Conservation (phyloP, 2,329 filamentous ascomycete species). For the Fusarium avenaceum region DNA sequence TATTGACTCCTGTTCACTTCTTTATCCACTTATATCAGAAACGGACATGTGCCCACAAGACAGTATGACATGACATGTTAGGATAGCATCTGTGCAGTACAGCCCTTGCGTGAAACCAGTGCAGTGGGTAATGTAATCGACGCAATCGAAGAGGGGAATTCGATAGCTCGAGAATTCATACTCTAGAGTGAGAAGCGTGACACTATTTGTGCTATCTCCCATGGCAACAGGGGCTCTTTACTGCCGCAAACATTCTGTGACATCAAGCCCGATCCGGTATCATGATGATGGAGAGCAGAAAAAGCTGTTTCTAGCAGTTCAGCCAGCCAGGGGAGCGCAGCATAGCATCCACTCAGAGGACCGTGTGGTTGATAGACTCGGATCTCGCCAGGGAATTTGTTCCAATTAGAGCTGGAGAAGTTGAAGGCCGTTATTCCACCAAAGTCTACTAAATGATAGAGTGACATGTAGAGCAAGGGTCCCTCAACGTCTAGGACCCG, state of each 20-base stretch:
- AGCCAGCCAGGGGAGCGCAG: conserved; percentile 31
- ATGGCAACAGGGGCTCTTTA: conserved; percentile 38
- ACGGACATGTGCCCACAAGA: conserved; percentile 17
- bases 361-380: conserved; percentile 15
- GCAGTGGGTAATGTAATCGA: conserved; percentile 16
- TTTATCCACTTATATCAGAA: conserved; percentile 32
- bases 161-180: conserved; percentile 24
- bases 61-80: conserved; percentile 12
- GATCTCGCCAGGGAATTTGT: conserved; percentile 26
- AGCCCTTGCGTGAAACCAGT: conserved; percentile 30
- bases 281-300: conserved; percentile 22
- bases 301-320: conserved; percentile 20
- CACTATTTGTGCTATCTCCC: conserved; percentile 37
- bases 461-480: conserved; percentile 29
- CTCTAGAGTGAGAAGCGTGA: conserved; percentile 24
- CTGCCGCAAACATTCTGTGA: conserved; percentile 29
- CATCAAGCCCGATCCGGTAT: conserved; percentile 29
- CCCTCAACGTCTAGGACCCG: conserved; percentile 24
- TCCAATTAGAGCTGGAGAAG: conserved; percentile 18
- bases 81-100: conserved; percentile 4
- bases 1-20: neutral
- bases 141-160: conserved; percentile 10
- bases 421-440: conserved; percentile 23
- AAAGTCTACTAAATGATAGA: conserved; percentile 8
- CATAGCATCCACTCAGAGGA: conserved; percentile 29